These are phyloP conservation scores for Galium porrigens DNA, from an alignment of 305 asterid species.

Conservation along the genomic window DNA sequence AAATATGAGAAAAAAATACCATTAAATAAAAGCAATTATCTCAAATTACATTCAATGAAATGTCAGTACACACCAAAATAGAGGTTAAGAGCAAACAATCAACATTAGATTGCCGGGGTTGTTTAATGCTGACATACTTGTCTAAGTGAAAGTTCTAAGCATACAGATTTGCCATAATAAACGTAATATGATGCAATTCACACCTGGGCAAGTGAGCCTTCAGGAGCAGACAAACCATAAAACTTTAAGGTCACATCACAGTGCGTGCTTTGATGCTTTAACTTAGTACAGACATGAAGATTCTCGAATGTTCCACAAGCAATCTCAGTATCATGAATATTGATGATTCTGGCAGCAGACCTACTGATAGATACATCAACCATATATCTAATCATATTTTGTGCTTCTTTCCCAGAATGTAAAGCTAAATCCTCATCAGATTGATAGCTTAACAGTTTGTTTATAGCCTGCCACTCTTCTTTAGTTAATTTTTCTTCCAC, in stretches of 20 bases:
- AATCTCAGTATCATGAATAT: slow-evolving; percentile 56
- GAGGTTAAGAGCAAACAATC: slow-evolving; percentile 73
- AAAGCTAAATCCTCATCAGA: slow-evolving; percentile 68
- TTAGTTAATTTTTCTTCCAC: slow-evolving; percentile 72
- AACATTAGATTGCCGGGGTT: slow-evolving; percentile 44
- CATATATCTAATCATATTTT: slow-evolving; percentile 64
- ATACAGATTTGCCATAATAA: background rate
- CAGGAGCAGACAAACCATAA: slow-evolving; percentile 88
- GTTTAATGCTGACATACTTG: slow-evolving; percentile 22
- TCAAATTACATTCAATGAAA: background rate
- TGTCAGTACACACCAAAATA: slow-evolving; percentile 39
- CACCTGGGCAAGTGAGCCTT: slow-evolving; percentile 98
- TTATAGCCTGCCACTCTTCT: slow-evolving; percentile 98
- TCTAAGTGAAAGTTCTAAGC: background rate
- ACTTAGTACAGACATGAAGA: slow-evolving; percentile 67
- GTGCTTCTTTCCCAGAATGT: slow-evolving; percentile 55
- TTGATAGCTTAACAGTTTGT: slow-evolving; percentile 77
- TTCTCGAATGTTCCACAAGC: slow-evolving; percentile 93
- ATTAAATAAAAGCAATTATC: background rate
- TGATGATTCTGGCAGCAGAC: slow-evolving; percentile 82
- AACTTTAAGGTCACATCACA: slow-evolving; percentile 77
- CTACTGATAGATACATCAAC: slow-evolving; percentile 61
- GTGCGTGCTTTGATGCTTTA: slow-evolving; percentile 62
- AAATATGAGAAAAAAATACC: background rate
- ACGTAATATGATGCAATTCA: slow-evolving; percentile 17